Evolutionary conservation across 1,284 basidiomycete genomes (phyloP), one percentile per base, ranked within the genome.

Genomic region (Macrocystidia cucumis): DNA sequence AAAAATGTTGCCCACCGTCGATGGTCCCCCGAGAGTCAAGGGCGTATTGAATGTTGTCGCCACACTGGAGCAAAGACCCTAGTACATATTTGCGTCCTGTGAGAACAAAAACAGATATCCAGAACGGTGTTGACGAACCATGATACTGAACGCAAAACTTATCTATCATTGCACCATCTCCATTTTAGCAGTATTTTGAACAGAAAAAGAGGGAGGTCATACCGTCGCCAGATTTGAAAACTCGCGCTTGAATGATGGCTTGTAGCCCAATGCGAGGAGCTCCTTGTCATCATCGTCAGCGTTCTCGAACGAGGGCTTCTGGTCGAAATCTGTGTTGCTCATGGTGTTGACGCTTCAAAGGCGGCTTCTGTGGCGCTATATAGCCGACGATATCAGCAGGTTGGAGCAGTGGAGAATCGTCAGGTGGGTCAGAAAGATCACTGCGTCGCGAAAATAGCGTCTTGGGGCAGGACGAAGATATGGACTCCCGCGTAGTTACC

Each of bases 41-140:
- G 87, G 87, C 0, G 83, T 86, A 46, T 88, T 83, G 64, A 90
- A 85, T 1, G 87, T 89, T 17, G 77, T 87, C 1, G 86, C 75
- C 27, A 90, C 73, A 44, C 80, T 84, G 3, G 84, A 86, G 56
- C 83, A 87, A 16, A 89, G 62, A 20, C 85, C 83, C 74, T 75
- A 41, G 2, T 18, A 35, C 19, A 16, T 27, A 27, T 32, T n/a
- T n/a, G n/a, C n/a, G n/a, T n/a, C n/a, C n/a, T n/a, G n/a, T n/a
- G 13, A 37, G 18, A 29, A 11, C 29, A 20, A 19, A 16, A 29
- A 34, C 25, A 42, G 41, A 32, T 32, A 12, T 25, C 12, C 12
- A 25, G 23, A 25, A 25, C 23, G 23, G 23, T 20, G 23, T 34
- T 36, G n/a, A 20, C 16, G 5, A 8, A 69, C 74, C 80, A 85